Base-by-base conservation (phyloP, 768 basidiomycete genomes). In the Crucibulum laeve region DNA sequence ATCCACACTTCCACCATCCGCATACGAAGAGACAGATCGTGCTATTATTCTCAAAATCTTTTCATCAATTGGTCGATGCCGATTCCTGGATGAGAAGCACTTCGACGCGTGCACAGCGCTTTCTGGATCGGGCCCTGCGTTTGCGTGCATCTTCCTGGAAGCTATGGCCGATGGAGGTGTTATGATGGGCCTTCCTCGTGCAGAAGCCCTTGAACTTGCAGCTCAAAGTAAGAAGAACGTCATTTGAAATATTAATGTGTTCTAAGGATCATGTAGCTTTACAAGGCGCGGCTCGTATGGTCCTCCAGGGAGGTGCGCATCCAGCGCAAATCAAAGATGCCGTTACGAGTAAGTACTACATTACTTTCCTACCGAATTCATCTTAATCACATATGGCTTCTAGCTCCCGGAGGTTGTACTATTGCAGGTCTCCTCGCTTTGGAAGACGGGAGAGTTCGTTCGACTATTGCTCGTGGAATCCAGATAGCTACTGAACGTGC, bases 101-200 rank as follows among this genome's bases (percentile, higher is more conserved):
- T 99, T 99, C 55, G 95, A 99, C 65, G 94, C 95, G 4, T 96
- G 91, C 60, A 99, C 96, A 0, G 96, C 96, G 8, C 74, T 99
- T 3, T 91, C 90, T 13, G 96, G 94, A 0, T 92, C 91, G 5
- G 96, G 96, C 0, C 96, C 96, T 28, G 96, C 96, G 0, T 98
- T 99, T 63, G 93, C 91, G 1, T 93, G 91, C 53, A 83, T 98
- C 38, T 91, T 98, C 55, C 74, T 99, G 50, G 96, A 99, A 63
- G 95, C 96, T 0, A 96, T 99, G 93, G 87, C 92, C 1, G 96
- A 98, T 61, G 96, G 96, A 21, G 96, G 93, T 34, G 96, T 98
- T 36, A 98, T 99, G 95, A 98, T 98, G 96, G 96, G 96, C 23
- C 67, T 99, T 40, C 96, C 96, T 3, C 74, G 96, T 48, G 79